phyloP scores from a whole-genome alignment of 2,329 filamentous ascomycete genomes.

The Diaporthe eres region DNA sequence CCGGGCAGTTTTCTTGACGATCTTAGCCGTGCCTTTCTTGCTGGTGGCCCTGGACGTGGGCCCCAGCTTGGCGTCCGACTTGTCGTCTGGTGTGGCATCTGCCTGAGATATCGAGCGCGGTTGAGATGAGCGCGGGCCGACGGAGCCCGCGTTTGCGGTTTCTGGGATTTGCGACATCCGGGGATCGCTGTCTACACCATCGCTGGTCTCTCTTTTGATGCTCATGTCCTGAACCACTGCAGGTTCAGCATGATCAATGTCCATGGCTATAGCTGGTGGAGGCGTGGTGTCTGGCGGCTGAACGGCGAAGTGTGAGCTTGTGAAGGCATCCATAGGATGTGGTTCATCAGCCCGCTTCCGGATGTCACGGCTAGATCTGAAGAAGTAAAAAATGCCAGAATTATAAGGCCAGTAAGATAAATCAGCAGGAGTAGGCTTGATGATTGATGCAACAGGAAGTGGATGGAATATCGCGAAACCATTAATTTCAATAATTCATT shows the following conservation, averaged over 20 bases:
- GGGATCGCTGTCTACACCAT: conserved; percentile 36
- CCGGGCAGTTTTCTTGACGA: conserved; percentile 51
- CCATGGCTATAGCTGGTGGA: conserved; percentile 31
- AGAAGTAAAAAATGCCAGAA: not conserved
- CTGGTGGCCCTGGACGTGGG: conserved; percentile 42
- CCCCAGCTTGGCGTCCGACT: not conserved
- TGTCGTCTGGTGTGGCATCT: conserved; percentile 16
- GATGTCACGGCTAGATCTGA: not conserved
- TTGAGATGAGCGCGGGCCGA: conserved; percentile 33
- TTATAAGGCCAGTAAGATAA: not conserved
- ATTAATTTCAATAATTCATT: conserved; percentile 8
- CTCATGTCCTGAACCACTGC: not conserved
- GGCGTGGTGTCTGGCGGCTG: conserved; percentile 22
- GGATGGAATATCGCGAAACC: not conserved
- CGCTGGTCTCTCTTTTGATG: conserved; percentile 40
- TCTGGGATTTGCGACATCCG: conserved; percentile 41
- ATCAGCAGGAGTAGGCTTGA: not conserved
- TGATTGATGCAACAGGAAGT: not conserved
- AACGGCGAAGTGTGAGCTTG: conserved; percentile 40
- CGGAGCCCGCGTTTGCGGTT: conserved; percentile 21
- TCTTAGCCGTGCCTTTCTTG: conserved; percentile 55
- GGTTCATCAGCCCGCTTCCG: not conserved
- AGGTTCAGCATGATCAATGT: conserved; percentile 30
- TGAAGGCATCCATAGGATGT: conserved; percentile 34
- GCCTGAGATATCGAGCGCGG: conserved; percentile 30